phyloP scores from a whole-genome alignment of 1,139 yeast species.

The Debaryomyces nepalensis region DNA sequence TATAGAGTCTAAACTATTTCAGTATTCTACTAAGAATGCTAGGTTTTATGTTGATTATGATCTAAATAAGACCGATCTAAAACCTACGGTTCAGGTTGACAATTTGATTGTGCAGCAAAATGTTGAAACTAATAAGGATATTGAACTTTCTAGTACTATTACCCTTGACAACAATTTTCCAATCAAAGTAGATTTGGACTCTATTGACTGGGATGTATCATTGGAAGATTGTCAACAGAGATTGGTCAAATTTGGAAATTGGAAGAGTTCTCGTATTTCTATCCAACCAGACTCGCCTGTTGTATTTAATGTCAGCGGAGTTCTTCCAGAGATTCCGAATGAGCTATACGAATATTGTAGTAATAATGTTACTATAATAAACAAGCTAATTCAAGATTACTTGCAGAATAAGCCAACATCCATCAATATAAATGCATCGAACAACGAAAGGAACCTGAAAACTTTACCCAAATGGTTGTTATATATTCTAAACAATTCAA shows the following conservation, averaged over 20 bases:
- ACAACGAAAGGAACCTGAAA: conserved; percentile 17
- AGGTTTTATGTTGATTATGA: conserved; percentile 21
- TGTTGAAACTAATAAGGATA: conserved; percentile 3
- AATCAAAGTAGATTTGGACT: conserved; percentile 23
- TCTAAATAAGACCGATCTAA: conserved; percentile 21
- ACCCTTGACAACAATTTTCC: conserved; percentile 22
- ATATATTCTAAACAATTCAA: conserved; percentile 22
- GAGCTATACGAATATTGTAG: conserved; percentile 26
- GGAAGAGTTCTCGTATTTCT: conserved; percentile 25
- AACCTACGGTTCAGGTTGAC: conserved; percentile 21
- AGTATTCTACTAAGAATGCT: conserved; percentile 22
- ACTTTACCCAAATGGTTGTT: conserved; percentile 34
- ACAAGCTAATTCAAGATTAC: conserved; percentile 26
- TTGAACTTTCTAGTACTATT: conserved; percentile 11
- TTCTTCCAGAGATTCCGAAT: conserved; percentile 24
- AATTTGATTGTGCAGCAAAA: conserved; percentile 14
- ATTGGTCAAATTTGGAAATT: conserved; percentile 28
- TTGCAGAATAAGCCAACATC: conserved; percentile 26
- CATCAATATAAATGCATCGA: conserved; percentile 26
- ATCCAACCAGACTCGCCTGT: conserved; percentile 23
- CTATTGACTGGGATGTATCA: conserved; percentile 34
- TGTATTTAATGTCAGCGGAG: conserved; percentile 24
- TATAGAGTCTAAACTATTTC: conserved; percentile 22
- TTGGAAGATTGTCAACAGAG: conserved; percentile 30
- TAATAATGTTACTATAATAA: conserved; percentile 29